phyloP scores from a whole-genome alignment of 306 rosid species.

The Cicer yamashitae region DNA sequence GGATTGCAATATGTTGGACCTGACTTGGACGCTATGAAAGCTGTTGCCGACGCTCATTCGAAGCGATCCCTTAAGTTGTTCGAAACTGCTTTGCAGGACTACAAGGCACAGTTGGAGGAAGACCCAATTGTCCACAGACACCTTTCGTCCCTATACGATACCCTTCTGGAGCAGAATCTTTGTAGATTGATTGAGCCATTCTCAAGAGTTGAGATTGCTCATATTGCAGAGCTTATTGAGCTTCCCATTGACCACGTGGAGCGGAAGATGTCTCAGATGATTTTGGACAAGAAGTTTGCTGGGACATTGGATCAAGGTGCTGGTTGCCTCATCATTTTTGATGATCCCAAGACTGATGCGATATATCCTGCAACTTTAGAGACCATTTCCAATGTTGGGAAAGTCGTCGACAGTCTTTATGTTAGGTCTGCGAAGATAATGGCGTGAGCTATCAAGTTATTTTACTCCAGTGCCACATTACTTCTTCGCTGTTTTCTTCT shows the following conservation, averaged over 20 bases:
- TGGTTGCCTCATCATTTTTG: slow-evolving; percentile 65
- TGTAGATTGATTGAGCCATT: slow-evolving; percentile 95
- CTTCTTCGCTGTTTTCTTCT: slow-evolving; percentile 39
- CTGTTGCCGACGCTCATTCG: slow-evolving; percentile 93
- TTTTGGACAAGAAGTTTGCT: slow-evolving; percentile 65
- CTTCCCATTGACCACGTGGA: slow-evolving; percentile 73
- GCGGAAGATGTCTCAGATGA: slow-evolving; percentile 67
- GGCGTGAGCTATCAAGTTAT: slow-evolving; percentile 58
- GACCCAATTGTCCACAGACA: slow-evolving; percentile 98
- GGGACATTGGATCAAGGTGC: slow-evolving; percentile 99
- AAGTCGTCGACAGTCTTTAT: slow-evolving; percentile 92
- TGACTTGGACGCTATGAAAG: slow-evolving; percentile 97
- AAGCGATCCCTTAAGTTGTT: slow-evolving; percentile 88
- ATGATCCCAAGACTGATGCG: slow-evolving; percentile 62
- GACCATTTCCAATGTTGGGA: slow-evolving; percentile 83
- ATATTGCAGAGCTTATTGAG: slow-evolving; percentile 85
- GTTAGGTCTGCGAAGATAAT: slow-evolving; percentile 94
- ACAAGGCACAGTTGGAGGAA: slow-evolving; percentile 86
- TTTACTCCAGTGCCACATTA: slow-evolving; percentile 18
- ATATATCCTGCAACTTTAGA: slow-evolving; percentile 75
- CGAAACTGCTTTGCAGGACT: slow-evolving; percentile 76
- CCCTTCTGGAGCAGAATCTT: slow-evolving; percentile 89
- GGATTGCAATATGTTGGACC: slow-evolving; percentile 85
- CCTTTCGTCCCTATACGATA: slow-evolving; percentile 82
- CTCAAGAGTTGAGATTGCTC: slow-evolving; percentile 92